phyloP scores from a whole-genome alignment of 257 asterid species.

The Primulina tabacum region DNA sequence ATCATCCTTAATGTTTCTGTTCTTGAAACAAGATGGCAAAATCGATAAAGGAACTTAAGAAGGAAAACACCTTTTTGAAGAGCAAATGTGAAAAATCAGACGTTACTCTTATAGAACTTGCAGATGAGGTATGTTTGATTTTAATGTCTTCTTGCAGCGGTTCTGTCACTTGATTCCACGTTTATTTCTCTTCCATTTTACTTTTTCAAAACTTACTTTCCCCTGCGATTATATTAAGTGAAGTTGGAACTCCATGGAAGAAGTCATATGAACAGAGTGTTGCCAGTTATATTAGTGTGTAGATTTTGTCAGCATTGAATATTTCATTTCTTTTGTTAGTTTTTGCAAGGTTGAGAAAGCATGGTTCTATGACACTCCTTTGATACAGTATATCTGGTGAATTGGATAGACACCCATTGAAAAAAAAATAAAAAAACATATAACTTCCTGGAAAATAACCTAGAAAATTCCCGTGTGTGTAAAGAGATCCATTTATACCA shows the following conservation, averaged over 20 bases:
- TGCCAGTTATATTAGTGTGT: not conserved
- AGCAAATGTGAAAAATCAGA: slow-evolving; percentile 80
- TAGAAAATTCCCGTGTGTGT: not conserved
- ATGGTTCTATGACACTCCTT: too few species aligned
- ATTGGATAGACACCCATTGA: not conserved
- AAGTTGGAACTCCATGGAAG: too few species aligned
- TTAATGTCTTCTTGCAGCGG: not conserved
- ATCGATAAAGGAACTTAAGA: slow-evolving; percentile 82
- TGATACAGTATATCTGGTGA: not conserved
- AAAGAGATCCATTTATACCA: not conserved
- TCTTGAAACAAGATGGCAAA: slow-evolving; percentile 70
- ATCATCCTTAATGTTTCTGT: slow-evolving; percentile 14
- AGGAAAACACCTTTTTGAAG: slow-evolving; percentile 81
- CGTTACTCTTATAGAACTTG: slow-evolving; percentile 80
- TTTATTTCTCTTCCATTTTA: not conserved
- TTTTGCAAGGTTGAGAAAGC: not conserved
- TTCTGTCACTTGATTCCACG: not conserved
- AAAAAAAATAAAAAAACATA: not conserved
- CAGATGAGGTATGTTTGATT: slow-evolving; percentile 63
- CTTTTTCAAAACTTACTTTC: too few species aligned
- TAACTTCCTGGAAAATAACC: not conserved
- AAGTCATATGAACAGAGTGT: not conserved
- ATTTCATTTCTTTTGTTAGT: too few species aligned
- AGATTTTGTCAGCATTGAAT: not conserved
- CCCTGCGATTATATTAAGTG: too few species aligned